Evolutionary conservation across 768 basidiomycete species (phyloP).

Genomic region (Phaeotremella skinneri): DNA sequence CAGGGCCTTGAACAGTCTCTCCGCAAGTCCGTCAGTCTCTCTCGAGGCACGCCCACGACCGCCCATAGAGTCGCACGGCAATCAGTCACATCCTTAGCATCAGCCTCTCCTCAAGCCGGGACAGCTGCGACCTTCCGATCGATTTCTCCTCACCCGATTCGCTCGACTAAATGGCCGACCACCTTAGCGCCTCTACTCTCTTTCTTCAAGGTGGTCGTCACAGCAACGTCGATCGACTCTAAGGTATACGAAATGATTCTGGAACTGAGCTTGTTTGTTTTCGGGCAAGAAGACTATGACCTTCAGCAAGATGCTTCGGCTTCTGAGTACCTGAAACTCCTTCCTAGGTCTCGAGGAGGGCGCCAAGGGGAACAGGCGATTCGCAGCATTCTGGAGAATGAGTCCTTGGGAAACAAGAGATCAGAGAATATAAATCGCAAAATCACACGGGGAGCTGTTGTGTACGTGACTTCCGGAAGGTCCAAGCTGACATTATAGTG

Average conservation of each 20-base stretch:
- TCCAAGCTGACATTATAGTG: slow-evolving; percentile 15
- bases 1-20: slow-evolving; percentile 21
- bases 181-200: slow-evolving; percentile 22
- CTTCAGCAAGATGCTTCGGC: slow-evolving; percentile 17
- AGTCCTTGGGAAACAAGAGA: neutral
- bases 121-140: neutral
- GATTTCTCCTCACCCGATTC: neutral
- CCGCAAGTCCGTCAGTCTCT: neutral
- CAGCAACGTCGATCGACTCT: slow-evolving; percentile 21
- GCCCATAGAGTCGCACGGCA: slow-evolving; percentile 13
- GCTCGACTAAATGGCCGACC: slow-evolving; percentile 26
- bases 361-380: slow-evolving; percentile 32
- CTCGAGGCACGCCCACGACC: neutral
- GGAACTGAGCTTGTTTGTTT: slow-evolving; percentile 29
- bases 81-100: slow-evolving; percentile 9
- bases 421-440: slow-evolving; percentile 20
- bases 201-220: slow-evolving; percentile 31
- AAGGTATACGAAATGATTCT: slow-evolving; percentile 30
- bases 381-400: slow-evolving; percentile 31
- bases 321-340: slow-evolving; percentile 19
- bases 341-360: slow-evolving; percentile 32
- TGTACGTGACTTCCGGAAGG: slow-evolving; percentile 20
- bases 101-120: slow-evolving; percentile 15
- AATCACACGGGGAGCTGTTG: slow-evolving; percentile 36
- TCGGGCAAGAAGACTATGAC: slow-evolving; percentile 31